Base-by-base conservation (phyloP, 2,329 filamentous ascomycete genomes). In the Xylariales sp. region DNA sequence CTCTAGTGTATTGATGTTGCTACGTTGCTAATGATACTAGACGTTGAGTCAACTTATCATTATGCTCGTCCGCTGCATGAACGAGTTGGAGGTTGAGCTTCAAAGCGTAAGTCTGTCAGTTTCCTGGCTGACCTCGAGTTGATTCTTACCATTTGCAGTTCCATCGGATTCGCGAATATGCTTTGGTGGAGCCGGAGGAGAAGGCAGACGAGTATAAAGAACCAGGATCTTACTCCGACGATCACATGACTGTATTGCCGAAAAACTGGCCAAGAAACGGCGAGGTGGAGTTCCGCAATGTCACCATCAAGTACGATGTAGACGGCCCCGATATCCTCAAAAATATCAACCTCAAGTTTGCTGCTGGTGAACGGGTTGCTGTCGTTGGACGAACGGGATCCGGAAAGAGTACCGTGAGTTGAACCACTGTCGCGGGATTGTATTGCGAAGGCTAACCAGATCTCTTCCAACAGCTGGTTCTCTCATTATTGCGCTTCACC, bases 321-420 rank as follows among this genome's bases (percentile, higher is more conserved):
- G 59, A 73, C 43, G 60, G 70, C 14, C 62, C 65, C 34, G 64
- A 74, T 41, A 70, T 78, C 31, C 61, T 78, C 14, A 71, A 70
- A 18, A 57, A 73, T 24, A 59, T 78, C 39, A 74, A 67, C 45
- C 62, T 77, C 32, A 67, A 65, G 24, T 73, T 77, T 46, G 66
- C 63, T 10, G 84, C 83, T 0, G 86, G 88, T 1, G 84, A 86
- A 40, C 83, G 84, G 38, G 86, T 86, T 1, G 88, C 87, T 0
- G 73, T 95, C 15, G 84, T 90, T 9, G 88, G 88, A 2, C 79
- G 88, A 8, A 94, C 88, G 0, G 82, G 86, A 0, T 88, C 84
- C 4, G 88, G 88, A 3, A 95, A 95, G 62, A 88, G 83, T 38
- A 94, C 88, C 0, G 74, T 91, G 57, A 59, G 70, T 59, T 32